A percentile compares a stretch with the other conserved stretches of the same genome.
Conservation (phyloP, 345 rosid genomes). For the Corchorus olitorius region DNA sequence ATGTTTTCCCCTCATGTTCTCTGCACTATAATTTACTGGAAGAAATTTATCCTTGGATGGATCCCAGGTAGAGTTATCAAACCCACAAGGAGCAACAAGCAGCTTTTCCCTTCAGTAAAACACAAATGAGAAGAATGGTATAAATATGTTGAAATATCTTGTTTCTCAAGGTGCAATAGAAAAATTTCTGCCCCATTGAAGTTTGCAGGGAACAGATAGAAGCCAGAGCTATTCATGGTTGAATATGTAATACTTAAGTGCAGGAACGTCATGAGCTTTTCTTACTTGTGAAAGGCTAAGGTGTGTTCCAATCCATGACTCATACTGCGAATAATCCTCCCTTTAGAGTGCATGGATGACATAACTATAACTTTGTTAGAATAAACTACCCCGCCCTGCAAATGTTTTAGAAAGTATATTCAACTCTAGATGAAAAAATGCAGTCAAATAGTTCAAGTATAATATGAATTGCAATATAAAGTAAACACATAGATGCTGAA, state of each 20-base stretch:
- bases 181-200: constrained; percentile 16
- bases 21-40: constrained; percentile 55
- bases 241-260: not conserved
- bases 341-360: constrained; percentile 55
- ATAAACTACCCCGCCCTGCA: constrained; percentile 85
- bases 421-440: constrained; percentile 11
- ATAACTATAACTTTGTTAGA: constrained; percentile 69
- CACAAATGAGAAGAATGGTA: constrained; percentile 9
- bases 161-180: not conserved
- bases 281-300: constrained; percentile 64
- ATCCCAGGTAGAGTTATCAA: constrained; percentile 63
- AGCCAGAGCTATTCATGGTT: not conserved
- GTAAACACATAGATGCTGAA: not conserved
- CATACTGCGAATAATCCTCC: constrained; percentile 42
- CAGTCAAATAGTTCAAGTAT: not conserved
- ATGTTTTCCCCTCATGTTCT: constrained; percentile 61
- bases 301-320: constrained; percentile 64
- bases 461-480: not conserved
- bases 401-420: constrained; percentile 18
- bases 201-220: constrained; percentile 2
- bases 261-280: constrained; percentile 28
- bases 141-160: not conserved
- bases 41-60: constrained; percentile 64
- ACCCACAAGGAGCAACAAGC: constrained; percentile 58
- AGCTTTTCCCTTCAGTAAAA: constrained; percentile 62